phyloP scores from a whole-genome alignment of 1,284 basidiomycete genomes.

The Ceratobasidium sp. region DNA sequence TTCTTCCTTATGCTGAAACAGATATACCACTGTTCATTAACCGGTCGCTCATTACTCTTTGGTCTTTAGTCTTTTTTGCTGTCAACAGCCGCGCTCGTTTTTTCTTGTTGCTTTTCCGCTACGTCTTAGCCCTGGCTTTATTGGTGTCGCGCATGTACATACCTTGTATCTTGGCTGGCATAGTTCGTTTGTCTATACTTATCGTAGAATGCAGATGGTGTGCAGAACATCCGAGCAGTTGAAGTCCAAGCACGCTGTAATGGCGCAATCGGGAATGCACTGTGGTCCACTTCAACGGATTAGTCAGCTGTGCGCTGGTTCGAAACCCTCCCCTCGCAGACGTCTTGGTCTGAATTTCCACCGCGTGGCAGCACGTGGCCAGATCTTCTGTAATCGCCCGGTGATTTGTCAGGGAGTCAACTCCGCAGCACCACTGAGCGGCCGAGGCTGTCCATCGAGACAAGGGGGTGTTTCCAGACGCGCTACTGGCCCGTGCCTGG shows the following conservation, averaged over 20 bases:
- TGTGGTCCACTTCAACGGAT: constrained; percentile 43
- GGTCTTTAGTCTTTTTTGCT: constrained; percentile 9
- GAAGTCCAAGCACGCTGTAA: constrained; percentile 32
- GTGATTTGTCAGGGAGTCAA: constrained; percentile 44
- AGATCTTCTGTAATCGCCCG: constrained; percentile 42
- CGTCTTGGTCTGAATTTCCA: constrained; percentile 45
- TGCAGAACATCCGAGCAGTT: neutral
- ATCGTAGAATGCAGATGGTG: constrained; percentile 15
- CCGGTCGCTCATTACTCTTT: constrained; percentile 30
- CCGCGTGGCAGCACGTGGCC: constrained; percentile 43
- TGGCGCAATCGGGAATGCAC: constrained; percentile 46
- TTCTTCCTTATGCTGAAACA: constrained; percentile 23
- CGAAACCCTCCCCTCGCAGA: constrained; percentile 46
- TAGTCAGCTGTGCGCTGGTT: constrained; percentile 46
- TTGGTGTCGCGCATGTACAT: constrained; percentile 42
- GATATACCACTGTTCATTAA: constrained; percentile 29
- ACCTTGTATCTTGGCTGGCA: constrained; percentile 15
- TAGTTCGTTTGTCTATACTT: constrained; percentile 41
- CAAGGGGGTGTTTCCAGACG: constrained; percentile 46
- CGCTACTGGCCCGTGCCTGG: constrained; percentile 45
- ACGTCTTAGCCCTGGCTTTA: constrained; percentile 10
- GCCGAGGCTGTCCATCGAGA: constrained; percentile 45
- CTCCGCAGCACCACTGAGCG: constrained; percentile 44
- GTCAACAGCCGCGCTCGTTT: constrained; percentile 33
- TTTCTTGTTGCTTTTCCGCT: constrained; percentile 12